A percentile compares a stretch with the other conserved stretches of the same genome.
Conservation (phyloP, 768 basidiomycete species). For the Xerocomus brunneocitrinus region DNA sequence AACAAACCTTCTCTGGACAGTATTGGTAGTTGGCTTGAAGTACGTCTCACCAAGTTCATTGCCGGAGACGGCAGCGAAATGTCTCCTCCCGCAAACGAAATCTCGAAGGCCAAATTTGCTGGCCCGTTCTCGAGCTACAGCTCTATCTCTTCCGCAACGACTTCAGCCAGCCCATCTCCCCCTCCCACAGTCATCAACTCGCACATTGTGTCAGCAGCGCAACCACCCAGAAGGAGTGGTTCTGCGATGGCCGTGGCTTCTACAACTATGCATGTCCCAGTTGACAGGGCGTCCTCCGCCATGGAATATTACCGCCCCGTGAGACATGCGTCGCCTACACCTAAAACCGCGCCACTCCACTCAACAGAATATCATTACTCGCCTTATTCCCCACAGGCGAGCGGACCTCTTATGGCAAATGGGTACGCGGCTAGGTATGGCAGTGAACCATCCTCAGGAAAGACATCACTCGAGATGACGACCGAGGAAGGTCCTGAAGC, state of each 20-base stretch:
- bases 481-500: constrained; percentile 22
- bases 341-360: constrained; percentile 51
- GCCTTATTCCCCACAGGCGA: constrained; percentile 26
- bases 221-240: constrained; percentile 56
- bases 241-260: constrained; percentile 63
- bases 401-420: constrained; percentile 30
- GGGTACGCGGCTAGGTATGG: constrained; percentile 36
- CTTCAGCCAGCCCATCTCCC: constrained; percentile 74
- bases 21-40: constrained; percentile 89
- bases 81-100: constrained; percentile 33
- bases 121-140: constrained; percentile 94
- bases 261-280: constrained; percentile 43
- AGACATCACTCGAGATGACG: constrained; percentile 30
- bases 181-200: constrained; percentile 50
- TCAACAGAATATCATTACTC: constrained; percentile 28
- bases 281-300: constrained; percentile 74
- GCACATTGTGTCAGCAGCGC: constrained; percentile 28
- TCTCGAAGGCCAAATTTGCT: constrained; percentile 37
- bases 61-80: constrained; percentile 77
- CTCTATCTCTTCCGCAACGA: constrained; percentile 78
- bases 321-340: constrained; percentile 50
- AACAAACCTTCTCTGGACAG: constrained; percentile 89
- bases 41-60: constrained; percentile 89
- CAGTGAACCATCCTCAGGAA: constrained; percentile 26
- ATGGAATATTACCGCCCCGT: constrained; percentile 60